Evolutionary conservation across 2,329 filamentous ascomycete genomes (phyloP).

Genomic region (Hypoxylon sp.): DNA sequence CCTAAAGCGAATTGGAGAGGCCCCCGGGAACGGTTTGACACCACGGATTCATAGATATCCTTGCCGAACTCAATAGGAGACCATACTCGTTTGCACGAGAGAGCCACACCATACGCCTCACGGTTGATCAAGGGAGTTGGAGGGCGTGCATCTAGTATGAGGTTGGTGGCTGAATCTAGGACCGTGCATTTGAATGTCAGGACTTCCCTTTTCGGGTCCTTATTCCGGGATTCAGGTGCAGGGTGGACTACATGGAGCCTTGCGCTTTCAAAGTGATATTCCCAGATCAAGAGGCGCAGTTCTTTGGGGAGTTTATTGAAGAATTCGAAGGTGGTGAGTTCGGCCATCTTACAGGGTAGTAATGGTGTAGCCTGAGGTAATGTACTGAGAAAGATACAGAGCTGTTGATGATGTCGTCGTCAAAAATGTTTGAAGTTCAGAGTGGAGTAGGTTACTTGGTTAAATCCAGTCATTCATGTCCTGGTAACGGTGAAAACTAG

Average conservation of each 20-base stretch:
- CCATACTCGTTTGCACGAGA: slow-evolving; percentile 32
- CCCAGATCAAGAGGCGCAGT: slow-evolving; percentile 45
- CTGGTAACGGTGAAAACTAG: slow-evolving; percentile 3
- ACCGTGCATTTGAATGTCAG: slow-evolving; percentile 37
- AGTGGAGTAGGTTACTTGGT: slow-evolving; percentile 17
- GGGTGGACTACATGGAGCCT: slow-evolving; percentile 44
- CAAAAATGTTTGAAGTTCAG: background rate
- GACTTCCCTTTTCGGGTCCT: slow-evolving; percentile 31
- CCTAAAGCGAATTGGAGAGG: slow-evolving; percentile 19
- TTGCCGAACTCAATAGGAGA: slow-evolving; percentile 32
- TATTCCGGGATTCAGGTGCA: slow-evolving; percentile 32
- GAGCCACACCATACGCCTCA: slow-evolving; percentile 34
- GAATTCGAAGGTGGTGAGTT: slow-evolving; percentile 22
- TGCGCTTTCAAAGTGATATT: slow-evolving; percentile 40
- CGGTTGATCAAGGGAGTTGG: slow-evolving; percentile 35
- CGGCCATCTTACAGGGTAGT: slow-evolving; percentile 17
- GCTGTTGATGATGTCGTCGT: slow-evolving; percentile 14
- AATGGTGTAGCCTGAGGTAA: background rate
- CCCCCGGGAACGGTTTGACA: slow-evolving; percentile 17
- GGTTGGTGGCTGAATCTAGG: slow-evolving; percentile 42
- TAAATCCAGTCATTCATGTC: slow-evolving; percentile 14
- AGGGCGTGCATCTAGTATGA: slow-evolving; percentile 27
- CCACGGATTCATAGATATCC: slow-evolving; percentile 31
- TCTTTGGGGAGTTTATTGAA: slow-evolving; percentile 43
- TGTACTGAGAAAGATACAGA: background rate